Evolutionary conservation across 306 rosid species (phyloP), one percentile per base, ranked within the genome.

Genomic region (Cicer judaicum): DNA sequence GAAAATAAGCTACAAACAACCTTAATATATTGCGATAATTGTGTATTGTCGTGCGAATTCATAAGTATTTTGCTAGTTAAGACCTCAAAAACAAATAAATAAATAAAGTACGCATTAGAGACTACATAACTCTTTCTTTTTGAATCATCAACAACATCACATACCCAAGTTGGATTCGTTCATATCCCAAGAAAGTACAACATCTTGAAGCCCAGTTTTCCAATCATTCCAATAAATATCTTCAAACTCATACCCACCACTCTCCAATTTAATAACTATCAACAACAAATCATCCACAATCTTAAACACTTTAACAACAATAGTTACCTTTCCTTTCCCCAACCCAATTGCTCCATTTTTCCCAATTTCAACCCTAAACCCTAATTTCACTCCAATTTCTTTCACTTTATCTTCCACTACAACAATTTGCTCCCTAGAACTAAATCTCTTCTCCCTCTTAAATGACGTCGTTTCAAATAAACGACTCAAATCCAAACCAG

Each of bases 401-500:
- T 81, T 83, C 77, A 89, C 92, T 62, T 75, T 89, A 73, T 82
- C 97, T 59, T 81, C 83, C 75, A 90, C 89, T 19, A 7, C 67
- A 12, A 44, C 92, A 71, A 80, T 62, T 2, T 72, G 42, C 24
- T 68, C 81, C 1, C 61, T 82, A 13, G 92, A 80, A 1, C 87
- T 90, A 70, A 91, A 91, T 63, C 93, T 54, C 83, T 81, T 84
- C 80, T 85, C 89, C 38, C 62, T 55, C 13, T 38, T 16, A 5
- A 39, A 62, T 70, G 81, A 42, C 49, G 76, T 59, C 80, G 87
- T 81, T 64, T 89, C 96, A 5, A 93, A 88, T 57, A 93, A 62
- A 43, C 98, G 92, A 12, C 94, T 86, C 66, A 93, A 64, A 34
- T 93, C 87, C 85, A 93, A 47, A 47, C 97, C 98, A 43, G 98